Conservation (phyloP, 257 asterid species). For the Jaltomata sinuosa region DNA sequence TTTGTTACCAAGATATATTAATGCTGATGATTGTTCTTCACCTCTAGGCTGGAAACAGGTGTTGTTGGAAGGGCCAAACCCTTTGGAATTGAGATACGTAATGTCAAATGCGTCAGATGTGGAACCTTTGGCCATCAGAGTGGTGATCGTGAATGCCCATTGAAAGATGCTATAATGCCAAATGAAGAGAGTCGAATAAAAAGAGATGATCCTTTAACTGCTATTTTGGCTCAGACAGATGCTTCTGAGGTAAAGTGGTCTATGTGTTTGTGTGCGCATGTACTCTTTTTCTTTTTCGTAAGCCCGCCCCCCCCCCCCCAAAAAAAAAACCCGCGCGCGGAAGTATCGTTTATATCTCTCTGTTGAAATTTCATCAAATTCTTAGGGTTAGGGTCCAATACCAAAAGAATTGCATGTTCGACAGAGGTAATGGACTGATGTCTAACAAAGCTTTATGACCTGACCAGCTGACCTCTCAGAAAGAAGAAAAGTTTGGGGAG, state of each 20-base stretch:
- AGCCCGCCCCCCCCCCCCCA: not conserved
- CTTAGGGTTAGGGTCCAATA: not conserved
- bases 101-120: constrained; percentile 94
- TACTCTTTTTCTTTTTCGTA: not conserved
- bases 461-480: not conserved
- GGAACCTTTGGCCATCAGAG: constrained; percentile 92
- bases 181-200: constrained; percentile 83
- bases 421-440: not conserved
- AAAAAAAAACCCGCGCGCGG: no score
- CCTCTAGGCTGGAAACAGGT: constrained; percentile 89
- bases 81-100: constrained; percentile 93
- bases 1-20: not conserved
- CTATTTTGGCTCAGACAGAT: constrained; percentile 82
- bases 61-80: constrained; percentile 81
- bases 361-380: not conserved
- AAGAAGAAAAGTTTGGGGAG: not conserved
- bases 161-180: constrained; percentile 91
- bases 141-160: constrained; percentile 99
- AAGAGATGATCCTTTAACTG: constrained; percentile 90
- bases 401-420: not conserved
- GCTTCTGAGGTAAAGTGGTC: constrained; percentile 48
- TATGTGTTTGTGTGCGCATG: not conserved
- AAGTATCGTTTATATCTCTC: not conserved
- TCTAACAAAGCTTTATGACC: not conserved
- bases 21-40: not conserved